These are phyloP conservation scores for Eucalyptus marginata DNA, from an alignment of 345 rosid species.

Conservation along the genomic window DNA sequence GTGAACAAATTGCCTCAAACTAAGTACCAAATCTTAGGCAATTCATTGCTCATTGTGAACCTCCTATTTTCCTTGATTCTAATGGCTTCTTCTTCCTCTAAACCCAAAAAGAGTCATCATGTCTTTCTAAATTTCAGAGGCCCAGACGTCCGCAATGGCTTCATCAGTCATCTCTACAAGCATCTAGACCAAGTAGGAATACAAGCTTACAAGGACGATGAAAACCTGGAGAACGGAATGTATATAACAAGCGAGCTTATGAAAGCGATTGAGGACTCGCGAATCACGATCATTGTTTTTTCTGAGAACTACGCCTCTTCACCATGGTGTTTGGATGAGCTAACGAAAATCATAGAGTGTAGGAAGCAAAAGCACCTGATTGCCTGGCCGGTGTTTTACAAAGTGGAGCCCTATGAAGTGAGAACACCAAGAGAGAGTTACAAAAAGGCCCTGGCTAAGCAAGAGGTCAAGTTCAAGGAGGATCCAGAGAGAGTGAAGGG, in stretches of 20 bases:
- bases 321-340: rapidly evolving
- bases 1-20: no score
- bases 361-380: rapidly evolving
- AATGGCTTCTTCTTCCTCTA: no score
- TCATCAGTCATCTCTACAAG: no score
- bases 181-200: no score
- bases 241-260: rapidly evolving
- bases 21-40: no score
- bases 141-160: no score
- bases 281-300: rapidly evolving
- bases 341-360: not conserved
- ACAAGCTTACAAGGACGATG: no score
- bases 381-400: rapidly evolving
- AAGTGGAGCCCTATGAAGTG: not conserved
- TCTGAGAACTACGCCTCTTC: not conserved
- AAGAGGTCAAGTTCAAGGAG: rapidly evolving
- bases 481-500: rapidly evolving
- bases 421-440: not conserved
- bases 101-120: no score
- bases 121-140: no score
- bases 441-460: rapidly evolving
- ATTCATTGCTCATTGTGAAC: no score
- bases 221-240: no score
- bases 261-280: not conserved
- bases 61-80: no score